Base-by-base conservation (phyloP, 176 grass and related monocot species). In the Raddia distichophylla region DNA sequence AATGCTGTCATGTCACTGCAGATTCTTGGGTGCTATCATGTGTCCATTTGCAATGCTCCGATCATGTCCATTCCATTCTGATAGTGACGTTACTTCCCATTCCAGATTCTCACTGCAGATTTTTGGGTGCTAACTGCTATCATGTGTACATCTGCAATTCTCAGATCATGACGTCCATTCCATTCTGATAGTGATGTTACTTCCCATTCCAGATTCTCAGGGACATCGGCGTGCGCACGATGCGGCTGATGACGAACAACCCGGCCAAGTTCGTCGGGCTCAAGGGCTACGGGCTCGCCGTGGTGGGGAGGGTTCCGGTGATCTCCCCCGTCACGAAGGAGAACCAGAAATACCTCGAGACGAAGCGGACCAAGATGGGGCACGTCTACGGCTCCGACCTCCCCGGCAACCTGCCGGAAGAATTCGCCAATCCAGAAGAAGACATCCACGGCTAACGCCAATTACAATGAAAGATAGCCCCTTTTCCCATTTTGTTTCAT, bases 321-420 rank as follows among this genome's bases (percentile, higher is more conserved):
- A 91, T 98, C 5, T 95, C 88, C 12, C 93, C 96, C 42, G 85
- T 98, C 59, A 99, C 96, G 50, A 78, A 87, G 80, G 96, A 99
- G 82, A 99, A 99, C 86, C 78, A 93, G 79, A 98, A 40, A 33
- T 95, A 98, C 54, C 83, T 98, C n/a, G 96, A 98, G 84, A 95
- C 95, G 4, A 98, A 98, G 86, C 70, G 95, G 48, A 95, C 90
- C 2, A 98, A 93, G 68, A 95, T 95, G 96, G 92, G 96, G 0
- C 96, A 99, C 27, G 81, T 99, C 71, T 99, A 99, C 60, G 96
- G 93, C 48, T 95, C 96, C 64, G 96, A 99, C 90, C 92, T 99
- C 6, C 90, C 87, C 2, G 93, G 79, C 57, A 86, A 34, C 69
- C 57, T 89, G 27, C 76, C 91, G 14, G 78, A 81, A 74, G 87